These are phyloP conservation scores for Nemania diffusa DNA, from an alignment of 2,329 filamentous ascomycete species.

Conservation along the genomic window DNA sequence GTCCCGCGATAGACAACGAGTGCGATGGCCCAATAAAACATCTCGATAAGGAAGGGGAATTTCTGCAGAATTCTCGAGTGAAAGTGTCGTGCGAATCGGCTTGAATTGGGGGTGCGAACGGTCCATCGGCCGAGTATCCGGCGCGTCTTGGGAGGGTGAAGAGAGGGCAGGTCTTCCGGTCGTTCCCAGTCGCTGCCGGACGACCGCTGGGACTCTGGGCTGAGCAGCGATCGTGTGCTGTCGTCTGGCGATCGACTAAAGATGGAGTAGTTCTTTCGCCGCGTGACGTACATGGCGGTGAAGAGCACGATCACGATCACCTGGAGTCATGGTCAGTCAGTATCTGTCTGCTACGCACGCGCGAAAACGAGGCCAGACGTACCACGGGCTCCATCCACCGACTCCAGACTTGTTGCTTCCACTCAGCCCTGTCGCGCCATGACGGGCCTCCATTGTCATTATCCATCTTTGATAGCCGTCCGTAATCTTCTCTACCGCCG, in stretches of 20 bases:
- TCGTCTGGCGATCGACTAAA: slow-evolving; percentile 38
- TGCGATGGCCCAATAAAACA: slow-evolving; percentile 79
- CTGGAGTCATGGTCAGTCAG: slow-evolving; percentile 38
- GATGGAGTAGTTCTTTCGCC: slow-evolving; percentile 52
- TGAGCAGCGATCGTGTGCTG: slow-evolving; percentile 38
- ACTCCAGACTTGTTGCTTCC: slow-evolving; percentile 43
- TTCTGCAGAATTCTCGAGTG: slow-evolving; percentile 70
- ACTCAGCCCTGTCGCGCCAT: slow-evolving; percentile 39
- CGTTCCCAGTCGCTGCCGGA: slow-evolving; percentile 39
- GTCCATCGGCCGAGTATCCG: slow-evolving; percentile 48
- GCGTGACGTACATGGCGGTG: slow-evolving; percentile 52
- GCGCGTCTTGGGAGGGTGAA: slow-evolving; percentile 45
- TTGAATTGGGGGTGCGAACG: slow-evolving; percentile 63
- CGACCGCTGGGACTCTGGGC: slow-evolving; percentile 38
- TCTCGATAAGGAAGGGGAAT: slow-evolving; percentile 76
- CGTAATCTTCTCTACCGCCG: slow-evolving; percentile 11
- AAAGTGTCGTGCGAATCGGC: slow-evolving; percentile 65
- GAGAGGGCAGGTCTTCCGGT: slow-evolving; percentile 30
- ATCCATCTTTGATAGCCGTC: slow-evolving; percentile 26
- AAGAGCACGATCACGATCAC: slow-evolving; percentile 53
- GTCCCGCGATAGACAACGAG: slow-evolving; percentile 72
- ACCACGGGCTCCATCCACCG: slow-evolving; percentile 41
- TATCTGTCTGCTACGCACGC: neutral
- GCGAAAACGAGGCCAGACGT: slow-evolving; percentile 18
- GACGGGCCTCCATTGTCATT: slow-evolving; percentile 34